These are phyloP conservation scores for Solanum chilense DNA, from an alignment of 257 asterid genomes.

Conservation along the genomic window DNA sequence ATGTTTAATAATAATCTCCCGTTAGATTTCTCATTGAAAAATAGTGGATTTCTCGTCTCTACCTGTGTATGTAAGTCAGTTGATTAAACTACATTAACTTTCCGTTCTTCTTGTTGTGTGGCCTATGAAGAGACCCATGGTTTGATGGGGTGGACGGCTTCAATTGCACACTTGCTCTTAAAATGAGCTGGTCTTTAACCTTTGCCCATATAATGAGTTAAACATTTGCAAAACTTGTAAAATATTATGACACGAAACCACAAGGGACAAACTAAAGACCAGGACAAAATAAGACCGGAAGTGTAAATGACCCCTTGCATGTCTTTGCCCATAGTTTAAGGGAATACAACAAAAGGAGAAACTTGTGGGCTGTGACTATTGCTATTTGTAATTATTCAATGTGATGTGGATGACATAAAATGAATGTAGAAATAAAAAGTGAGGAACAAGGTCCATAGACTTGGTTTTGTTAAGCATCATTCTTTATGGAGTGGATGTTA, in stretches of 20 bases:
- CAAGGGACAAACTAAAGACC: not conserved
- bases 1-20: not conserved
- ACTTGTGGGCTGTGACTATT: not conserved
- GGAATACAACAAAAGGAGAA: not conserved
- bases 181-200: not conserved
- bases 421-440: not conserved
- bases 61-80: not conserved
- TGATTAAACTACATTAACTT: not conserved
- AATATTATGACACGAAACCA: not conserved
- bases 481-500: not conserved
- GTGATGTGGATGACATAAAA: not conserved
- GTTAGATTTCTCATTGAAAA: not conserved
- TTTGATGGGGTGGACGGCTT: not conserved
- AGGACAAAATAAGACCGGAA: not conserved
- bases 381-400: not conserved
- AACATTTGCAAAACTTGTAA: not conserved
- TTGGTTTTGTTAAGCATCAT: not conserved
- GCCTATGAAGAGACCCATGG: not conserved
- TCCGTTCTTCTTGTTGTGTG: not conserved
- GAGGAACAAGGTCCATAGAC: not conserved
- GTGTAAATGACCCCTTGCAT: not conserved
- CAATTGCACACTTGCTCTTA: not conserved
- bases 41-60: not conserved
- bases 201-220: not conserved
- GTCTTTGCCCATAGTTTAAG: not conserved